Percentiles rank a stretch among this genome's conserved stretches.
These are phyloP conservation scores for Avicennia marina DNA, from an alignment of 257 asterid genomes.

Conservation along the genomic window DNA sequence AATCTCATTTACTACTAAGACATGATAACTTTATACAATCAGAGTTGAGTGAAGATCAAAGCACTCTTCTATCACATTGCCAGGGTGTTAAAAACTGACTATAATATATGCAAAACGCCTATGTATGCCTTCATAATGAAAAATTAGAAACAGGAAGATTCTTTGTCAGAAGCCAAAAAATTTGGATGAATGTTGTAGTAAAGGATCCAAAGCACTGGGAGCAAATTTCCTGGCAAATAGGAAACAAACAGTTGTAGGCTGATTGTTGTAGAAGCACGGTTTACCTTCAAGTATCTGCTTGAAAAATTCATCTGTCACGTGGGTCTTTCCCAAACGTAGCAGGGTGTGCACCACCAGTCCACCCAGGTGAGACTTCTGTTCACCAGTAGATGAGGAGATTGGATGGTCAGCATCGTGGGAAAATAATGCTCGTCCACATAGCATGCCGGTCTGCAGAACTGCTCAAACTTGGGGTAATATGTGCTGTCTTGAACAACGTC, in stretches of 20 bases:
- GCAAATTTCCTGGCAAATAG: constrained; percentile 83
- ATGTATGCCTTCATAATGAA: no score
- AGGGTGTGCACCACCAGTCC: constrained; percentile 94
- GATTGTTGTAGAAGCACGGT: constrained; percentile 56
- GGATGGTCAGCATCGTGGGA: constrained; percentile 59
- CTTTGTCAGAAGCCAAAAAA: constrained; percentile 69
- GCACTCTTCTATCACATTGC: no score
- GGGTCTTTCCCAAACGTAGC: constrained; percentile 67
- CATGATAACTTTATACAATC: no score
- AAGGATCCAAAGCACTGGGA: constrained; percentile 65
- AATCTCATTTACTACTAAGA: no score
- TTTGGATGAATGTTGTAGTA: constrained; percentile 49
- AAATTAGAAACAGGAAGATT: no score
- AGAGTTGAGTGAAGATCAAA: no score
- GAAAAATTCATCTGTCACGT: constrained; percentile 46
- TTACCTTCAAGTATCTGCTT: constrained; percentile 32
- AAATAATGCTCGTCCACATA: constrained; percentile 56
- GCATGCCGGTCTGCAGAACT: constrained; percentile 43
- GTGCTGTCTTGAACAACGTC: constrained; percentile 27
- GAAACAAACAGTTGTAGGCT: constrained; percentile 61
- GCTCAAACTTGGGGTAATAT: constrained; percentile 41
- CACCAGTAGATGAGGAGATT: constrained; percentile 56
- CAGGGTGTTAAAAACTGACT: no score
- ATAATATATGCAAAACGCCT: no score
- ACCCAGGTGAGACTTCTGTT: constrained; percentile 79